A percentile compares a stretch with the other conserved stretches of the same genome.
Conservation (phyloP, 1,284 basidiomycete species). For the Anthracocystis walkeri region DNA sequence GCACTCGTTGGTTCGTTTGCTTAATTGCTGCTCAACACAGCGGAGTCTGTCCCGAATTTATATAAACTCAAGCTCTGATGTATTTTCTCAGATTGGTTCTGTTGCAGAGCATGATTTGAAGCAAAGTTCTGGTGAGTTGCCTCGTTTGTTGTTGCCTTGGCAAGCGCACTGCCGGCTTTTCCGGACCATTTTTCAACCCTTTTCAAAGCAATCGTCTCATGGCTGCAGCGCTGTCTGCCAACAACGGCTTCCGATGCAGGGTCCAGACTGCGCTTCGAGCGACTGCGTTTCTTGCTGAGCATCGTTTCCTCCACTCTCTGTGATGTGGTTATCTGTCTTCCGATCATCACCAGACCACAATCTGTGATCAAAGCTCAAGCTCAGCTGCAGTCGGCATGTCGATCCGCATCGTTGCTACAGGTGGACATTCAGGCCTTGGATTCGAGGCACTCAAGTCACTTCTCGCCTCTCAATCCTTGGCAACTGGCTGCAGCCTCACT, state of each 20-base stretch:
- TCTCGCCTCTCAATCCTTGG: constrained; percentile 17
- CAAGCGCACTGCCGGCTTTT: no score
- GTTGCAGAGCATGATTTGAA: no score
- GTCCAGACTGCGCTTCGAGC: neutral
- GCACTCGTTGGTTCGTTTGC: neutral
- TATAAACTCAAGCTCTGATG: no score
- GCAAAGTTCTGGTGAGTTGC: no score
- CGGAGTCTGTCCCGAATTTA: no score
- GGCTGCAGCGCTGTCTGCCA: no score
- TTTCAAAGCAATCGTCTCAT: no score
- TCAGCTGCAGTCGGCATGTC: constrained; percentile 11
- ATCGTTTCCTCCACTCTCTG: neutral
- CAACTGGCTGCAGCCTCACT: constrained; percentile 23
- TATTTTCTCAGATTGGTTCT: no score
- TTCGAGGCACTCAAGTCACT: constrained; percentile 48
- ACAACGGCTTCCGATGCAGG: neutral
- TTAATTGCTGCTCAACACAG: no score
- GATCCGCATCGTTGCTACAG: constrained; percentile 41
- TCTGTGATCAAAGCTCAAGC: neutral
- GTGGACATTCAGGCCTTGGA: constrained; percentile 47
- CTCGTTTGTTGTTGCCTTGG: no score
- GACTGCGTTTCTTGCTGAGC: neutral
- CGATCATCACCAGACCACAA: neutral
- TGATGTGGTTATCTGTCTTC: neutral
- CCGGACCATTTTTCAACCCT: no score